These are phyloP conservation scores for Mycena filopes DNA, from an alignment of 768 basidiomycete genomes.

Conservation along the genomic window DNA sequence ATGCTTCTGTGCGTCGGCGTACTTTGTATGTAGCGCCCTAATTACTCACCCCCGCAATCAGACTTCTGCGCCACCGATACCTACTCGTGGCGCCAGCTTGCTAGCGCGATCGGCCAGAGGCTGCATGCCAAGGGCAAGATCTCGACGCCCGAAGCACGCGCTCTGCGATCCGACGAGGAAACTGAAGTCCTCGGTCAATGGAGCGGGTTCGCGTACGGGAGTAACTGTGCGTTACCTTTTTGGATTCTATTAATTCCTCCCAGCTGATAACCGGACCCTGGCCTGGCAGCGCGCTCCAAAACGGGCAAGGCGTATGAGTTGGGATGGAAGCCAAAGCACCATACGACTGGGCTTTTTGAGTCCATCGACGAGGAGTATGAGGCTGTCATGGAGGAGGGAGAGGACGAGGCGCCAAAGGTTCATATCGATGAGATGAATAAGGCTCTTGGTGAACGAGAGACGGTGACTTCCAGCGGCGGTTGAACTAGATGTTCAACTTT, in stretches of 20 bases:
- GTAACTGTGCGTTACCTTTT: slow-evolving; percentile 25
- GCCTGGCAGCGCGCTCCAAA: slow-evolving; percentile 26
- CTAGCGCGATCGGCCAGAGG: slow-evolving; percentile 19
- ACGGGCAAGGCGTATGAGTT: slow-evolving; percentile 25
- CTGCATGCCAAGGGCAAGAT: slow-evolving; percentile 28
- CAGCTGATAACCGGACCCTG: too few species aligned
- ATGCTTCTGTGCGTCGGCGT: slow-evolving; percentile 33
- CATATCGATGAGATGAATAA: slow-evolving; percentile 33
- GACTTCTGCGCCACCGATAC: slow-evolving; percentile 32
- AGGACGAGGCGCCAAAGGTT: slow-evolving; percentile 30
- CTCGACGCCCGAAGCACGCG: slow-evolving; percentile 24
- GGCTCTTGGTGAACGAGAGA: slow-evolving; percentile 5
- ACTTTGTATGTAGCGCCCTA: too few species aligned
- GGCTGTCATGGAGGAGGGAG: slow-evolving; percentile 29
- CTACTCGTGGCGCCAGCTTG: slow-evolving; percentile 29
- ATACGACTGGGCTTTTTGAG: slow-evolving; percentile 26
- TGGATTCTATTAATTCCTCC: too few species aligned
- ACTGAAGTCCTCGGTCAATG: slow-evolving; percentile 25
- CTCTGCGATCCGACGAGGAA: slow-evolving; percentile 22
- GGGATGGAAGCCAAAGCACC: slow-evolving; percentile 32
- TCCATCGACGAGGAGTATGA: slow-evolving; percentile 33
- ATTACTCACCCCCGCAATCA: too few species aligned
- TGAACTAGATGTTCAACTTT: background rate
- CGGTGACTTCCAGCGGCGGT: too few species aligned
- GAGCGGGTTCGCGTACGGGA: slow-evolving; percentile 34